Base-by-base conservation (phyloP, 768 basidiomycete species). In the Tubosaeta sp. region DNA sequence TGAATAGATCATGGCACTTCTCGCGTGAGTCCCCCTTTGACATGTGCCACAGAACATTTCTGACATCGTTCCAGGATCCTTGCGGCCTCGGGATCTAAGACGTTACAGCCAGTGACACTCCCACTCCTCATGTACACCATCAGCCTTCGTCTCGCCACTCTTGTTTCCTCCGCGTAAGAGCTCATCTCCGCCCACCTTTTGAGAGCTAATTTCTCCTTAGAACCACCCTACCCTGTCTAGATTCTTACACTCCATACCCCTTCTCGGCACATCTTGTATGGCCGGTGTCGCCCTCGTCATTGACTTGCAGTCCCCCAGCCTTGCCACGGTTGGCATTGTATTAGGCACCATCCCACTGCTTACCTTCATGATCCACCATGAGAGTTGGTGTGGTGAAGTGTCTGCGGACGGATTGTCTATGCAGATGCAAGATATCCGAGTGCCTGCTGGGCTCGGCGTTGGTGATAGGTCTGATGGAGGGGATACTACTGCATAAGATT, bases 41-140 rank as follows among this genome's bases (percentile, higher is more conserved):
- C n/a, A n/a, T n/a, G n/a, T n/a, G n/a, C n/a, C n/a, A n/a, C n/a
- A n/a, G n/a, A n/a, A n/a, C n/a, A n/a, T n/a, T n/a, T n/a, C n/a
- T n/a, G n/a, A n/a, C n/a, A n/a, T n/a, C n/a, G n/a, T n/a, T n/a
- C n/a, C n/a, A n/a, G n/a, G n/a, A n/a, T n/a, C n/a, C n/a, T n/a
- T n/a, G n/a, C n/a, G n/a, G n/a, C n/a, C n/a, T n/a, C n/a, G n/a
- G n/a, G n/a, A n/a, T n/a, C n/a, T n/a, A n/a, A n/a, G n/a, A n/a
- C n/a, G 6, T 43, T 63, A 22, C 41, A 14, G 6, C 51, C 48
- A 2, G 43, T 48, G 7, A 50, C 54, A 0, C 50, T 66, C 13
- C 44, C 55, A 0, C 56, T 66, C 14, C 53, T 65, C 14, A 45
- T 63, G 3, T 67, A 64, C n/a, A 66, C 63, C 9, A 43, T n/a